Percentiles rank a stretch among this genome's conserved stretches.
Conservation (phyloP, 768 basidiomycete genomes). For the Hygrocybe coccinea region DNA sequence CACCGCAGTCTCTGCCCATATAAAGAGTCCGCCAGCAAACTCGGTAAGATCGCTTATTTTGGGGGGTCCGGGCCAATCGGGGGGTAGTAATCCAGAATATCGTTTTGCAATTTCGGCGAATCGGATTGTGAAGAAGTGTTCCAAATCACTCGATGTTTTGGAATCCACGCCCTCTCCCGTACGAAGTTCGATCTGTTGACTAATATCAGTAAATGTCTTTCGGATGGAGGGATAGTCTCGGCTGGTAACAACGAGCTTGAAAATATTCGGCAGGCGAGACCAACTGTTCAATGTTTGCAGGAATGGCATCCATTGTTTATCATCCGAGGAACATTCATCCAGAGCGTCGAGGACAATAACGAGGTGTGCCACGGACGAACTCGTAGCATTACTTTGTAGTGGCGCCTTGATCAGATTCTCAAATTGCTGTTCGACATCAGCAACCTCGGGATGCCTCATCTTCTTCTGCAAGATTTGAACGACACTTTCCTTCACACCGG, state of each 20-base stretch:
- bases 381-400: not conserved
- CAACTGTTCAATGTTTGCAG: not conserved
- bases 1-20: not conserved
- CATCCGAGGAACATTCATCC: conserved; percentile 5
- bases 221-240: not conserved
- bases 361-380: not conserved
- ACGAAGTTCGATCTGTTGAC: not conserved
- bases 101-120: not conserved
- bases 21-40: not conserved
- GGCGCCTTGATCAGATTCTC: conserved; percentile 2
- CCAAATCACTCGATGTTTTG: not conserved
- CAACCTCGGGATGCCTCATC: not conserved
- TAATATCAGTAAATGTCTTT: not conserved
- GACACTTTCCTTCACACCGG: not conserved
- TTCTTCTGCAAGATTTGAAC: not conserved
- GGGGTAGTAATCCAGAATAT: too few relatives aligned
- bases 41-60: not conserved
- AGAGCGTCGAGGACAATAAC: conserved; percentile 7
- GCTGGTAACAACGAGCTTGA: not conserved
- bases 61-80: not conserved
- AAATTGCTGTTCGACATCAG: not conserved
- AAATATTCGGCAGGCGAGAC: not conserved
- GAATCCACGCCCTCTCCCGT: not conserved
- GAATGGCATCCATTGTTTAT: not conserved
- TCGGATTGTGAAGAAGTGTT: not conserved